A percentile compares a stretch with the other conserved stretches of the same genome.
phyloP scores from a whole-genome alignment of 2,329 filamentous ascomycete genomes.

The Neofusicoccum cordaticola region DNA sequence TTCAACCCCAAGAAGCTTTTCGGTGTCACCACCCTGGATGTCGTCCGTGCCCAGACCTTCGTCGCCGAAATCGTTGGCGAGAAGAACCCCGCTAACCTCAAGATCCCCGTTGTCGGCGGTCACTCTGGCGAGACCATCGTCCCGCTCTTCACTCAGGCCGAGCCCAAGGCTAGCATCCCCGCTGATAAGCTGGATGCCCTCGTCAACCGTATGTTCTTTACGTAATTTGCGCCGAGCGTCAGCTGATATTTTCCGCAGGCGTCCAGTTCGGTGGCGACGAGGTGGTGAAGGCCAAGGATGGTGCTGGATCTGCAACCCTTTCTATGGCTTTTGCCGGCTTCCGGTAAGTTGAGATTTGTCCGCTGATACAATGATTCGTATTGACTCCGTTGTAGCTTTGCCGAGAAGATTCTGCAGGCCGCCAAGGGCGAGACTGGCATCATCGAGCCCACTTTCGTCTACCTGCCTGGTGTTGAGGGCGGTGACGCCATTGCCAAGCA shows the following conservation, averaged over 20 bases:
- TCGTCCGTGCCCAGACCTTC: conserved; percentile 97
- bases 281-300: conserved; percentile 93
- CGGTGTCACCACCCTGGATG: conserved; percentile 96
- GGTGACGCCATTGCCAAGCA: conserved; percentile 82
- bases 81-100: conserved; percentile 77
- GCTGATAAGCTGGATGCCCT: conserved; percentile 86
- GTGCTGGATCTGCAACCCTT: conserved; percentile 82
- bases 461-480: conserved; percentile 84
- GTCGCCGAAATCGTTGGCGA: conserved; percentile 81
- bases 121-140: conserved; percentile 99
- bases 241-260: conserved; percentile 39
- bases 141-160: conserved; percentile 89
- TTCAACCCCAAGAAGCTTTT: conserved; percentile 96
- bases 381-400: conserved; percentile 60
- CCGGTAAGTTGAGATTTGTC: conserved; percentile 57
- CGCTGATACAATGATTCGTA: not conserved
- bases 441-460: conserved; percentile 92
- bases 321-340: conserved; percentile 96
- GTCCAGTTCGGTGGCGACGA: conserved; percentile 98
- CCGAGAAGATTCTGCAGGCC: conserved; percentile 90
- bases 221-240: conserved; percentile 2
- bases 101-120: conserved; percentile 89
- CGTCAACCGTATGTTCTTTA: conserved; percentile 67
- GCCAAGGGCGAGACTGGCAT: conserved; percentile 86
- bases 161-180: conserved; percentile 76